phyloP scores from a whole-genome alignment of 345 rosid genomes.

The Gossypium herbaceum region DNA sequence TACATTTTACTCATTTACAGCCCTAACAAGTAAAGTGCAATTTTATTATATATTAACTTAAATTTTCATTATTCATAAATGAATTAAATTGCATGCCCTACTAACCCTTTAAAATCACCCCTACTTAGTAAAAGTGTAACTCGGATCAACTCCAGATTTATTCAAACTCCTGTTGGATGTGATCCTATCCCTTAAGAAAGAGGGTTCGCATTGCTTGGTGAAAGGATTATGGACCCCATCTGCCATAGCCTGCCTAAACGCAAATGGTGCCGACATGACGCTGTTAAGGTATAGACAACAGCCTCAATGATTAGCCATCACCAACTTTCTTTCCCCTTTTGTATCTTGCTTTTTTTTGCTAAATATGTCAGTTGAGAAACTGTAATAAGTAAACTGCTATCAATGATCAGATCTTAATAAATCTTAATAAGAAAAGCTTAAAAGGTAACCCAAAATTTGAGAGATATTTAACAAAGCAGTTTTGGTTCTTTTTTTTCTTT shows the following conservation, averaged over 20 bases:
- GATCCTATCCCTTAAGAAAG: too few species aligned
- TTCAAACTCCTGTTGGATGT: too few species aligned
- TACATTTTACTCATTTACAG: too few species aligned
- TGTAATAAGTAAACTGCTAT: background rate
- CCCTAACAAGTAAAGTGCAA: too few species aligned
- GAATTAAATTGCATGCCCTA: too few species aligned
- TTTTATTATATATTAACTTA: too few species aligned
- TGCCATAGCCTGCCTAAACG: background rate
- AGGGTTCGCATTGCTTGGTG: too few species aligned
- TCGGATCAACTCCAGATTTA: too few species aligned
- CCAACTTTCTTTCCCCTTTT: background rate
- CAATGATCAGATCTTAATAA: background rate
- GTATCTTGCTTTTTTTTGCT: background rate
- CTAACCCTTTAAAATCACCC: too few species aligned
- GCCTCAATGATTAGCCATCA: background rate
- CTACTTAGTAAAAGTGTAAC: too few species aligned
- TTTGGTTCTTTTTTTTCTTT: background rate
- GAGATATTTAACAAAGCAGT: background rate
- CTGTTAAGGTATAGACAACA: background rate
- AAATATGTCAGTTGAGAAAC: background rate
- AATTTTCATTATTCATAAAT: too few species aligned
- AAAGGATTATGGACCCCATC: slow-evolving; percentile 8
- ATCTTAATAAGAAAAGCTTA: background rate
- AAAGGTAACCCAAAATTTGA: background rate
- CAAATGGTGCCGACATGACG: background rate